Base-by-base conservation (phyloP, 257 asterid genomes). In the Solanum lignicaule region DNA sequence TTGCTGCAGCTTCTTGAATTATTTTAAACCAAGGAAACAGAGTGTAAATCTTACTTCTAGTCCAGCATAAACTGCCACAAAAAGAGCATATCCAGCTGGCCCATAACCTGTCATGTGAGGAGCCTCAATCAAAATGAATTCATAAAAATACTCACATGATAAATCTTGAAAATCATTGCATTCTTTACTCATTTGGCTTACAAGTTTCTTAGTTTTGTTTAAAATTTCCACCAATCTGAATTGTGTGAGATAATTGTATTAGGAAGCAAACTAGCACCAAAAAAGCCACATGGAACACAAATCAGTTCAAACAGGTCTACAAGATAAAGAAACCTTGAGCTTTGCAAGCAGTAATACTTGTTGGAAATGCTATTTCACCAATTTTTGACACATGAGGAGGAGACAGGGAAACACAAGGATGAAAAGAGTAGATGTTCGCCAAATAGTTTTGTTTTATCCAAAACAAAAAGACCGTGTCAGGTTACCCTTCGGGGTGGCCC, bases 11-110 rank as follows among this genome's bases (percentile, higher is more conserved):
- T 29, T 32, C 78, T 71, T 27, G 86, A 75, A 86, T 48, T 83
- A 83, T 72, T 38, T 81, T 76, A 69, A 87, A 16, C 65, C 79
- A 78, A 90, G 83, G 38, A 75, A 89, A 60, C 78, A 74, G 69
- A 41, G 72, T 83, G 75, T 85, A 32, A 73, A 83, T 87, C 98
- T 92, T 93, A 96, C 99, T 92, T 97, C 99, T 89, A 97, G 88
- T 88, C 98, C 98, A 86, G 99, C 95, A 90, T 97, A 97, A 88
- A 92, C 99, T 84, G 95, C 95, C 69, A 97, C 94, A 52, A 97
- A 97, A 69, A 97, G 92, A 41, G 99, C 99, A 91, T 97, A 97
- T 89, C 99, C 99, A 89, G 98, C 95, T 72, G 98, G 91, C 76
- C 99, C 99, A 79, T 96, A 94, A 85, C 98, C 99, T 97, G 96